Evolutionary conservation across 108 stramenopile species (phyloP).

Genomic region (Nitzschia palea): DNA sequence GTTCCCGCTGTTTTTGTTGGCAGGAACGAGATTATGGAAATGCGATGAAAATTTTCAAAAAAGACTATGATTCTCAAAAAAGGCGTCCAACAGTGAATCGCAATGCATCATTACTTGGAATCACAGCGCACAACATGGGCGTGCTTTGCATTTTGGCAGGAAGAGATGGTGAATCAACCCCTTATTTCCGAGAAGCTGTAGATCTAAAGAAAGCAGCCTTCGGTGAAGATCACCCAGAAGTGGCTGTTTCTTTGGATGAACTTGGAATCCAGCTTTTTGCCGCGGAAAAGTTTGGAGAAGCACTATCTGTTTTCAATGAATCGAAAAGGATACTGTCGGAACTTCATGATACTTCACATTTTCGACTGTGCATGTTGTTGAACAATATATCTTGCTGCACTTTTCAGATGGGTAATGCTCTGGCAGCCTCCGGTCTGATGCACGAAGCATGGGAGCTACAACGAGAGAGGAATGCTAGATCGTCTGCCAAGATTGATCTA

Average conservation of each 20-base stretch:
- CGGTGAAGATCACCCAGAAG: slow-evolving; percentile 33
- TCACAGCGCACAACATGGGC: slow-evolving; percentile 47
- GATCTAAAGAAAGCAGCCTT: slow-evolving; percentile 33
- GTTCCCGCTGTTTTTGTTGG: neutral
- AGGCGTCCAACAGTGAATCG: neutral
- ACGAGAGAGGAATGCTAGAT: neutral
- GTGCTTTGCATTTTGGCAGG: slow-evolving; percentile 29
- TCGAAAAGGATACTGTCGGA: slow-evolving; percentile 20
- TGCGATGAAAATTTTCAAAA: slow-evolving; percentile 14
- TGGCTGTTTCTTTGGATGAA: slow-evolving; percentile 34
- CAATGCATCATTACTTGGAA: slow-evolving; percentile 36
- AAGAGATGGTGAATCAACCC: slow-evolving; percentile 10
- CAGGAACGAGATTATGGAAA: slow-evolving; percentile 15
- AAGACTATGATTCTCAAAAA: slow-evolving; percentile 21
- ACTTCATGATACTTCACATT: neutral
- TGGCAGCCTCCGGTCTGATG: slow-evolving; percentile 12
- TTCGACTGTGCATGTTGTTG: slow-evolving; percentile 20
- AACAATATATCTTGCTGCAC: slow-evolving; percentile 48
- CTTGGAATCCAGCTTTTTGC: slow-evolving; percentile 49
- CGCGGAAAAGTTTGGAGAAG: slow-evolving; percentile 21
- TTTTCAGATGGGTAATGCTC: slow-evolving; percentile 25
- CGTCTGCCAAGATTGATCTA: slow-evolving; percentile 10
- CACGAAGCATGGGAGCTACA: slow-evolving; percentile 30
- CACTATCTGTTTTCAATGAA: slow-evolving; percentile 28
- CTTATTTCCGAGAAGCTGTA: slow-evolving; percentile 35